Base-by-base conservation (phyloP, 106 monocot species). In the Apostasia shenzhenica region DNA sequence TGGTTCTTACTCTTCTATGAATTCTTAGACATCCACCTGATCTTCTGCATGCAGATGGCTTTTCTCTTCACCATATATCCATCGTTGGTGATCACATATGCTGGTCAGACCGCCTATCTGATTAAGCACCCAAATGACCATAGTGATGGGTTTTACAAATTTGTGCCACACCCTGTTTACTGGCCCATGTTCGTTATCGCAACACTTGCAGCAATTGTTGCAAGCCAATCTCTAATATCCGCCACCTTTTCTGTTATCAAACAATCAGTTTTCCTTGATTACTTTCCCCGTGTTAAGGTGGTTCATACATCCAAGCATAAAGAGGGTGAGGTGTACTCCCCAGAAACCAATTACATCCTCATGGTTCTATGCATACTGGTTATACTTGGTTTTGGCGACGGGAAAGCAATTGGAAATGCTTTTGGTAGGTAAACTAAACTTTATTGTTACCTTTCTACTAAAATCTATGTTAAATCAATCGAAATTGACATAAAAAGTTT, bases 141-240 rank as follows among this genome's bases (percentile, higher is more conserved):
- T 43, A 61, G 55, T 2, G 78, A 86, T 48, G 88, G 86, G 45
- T 93, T 89, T 54, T 93, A 88, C 67, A 93, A 84, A 47, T 93
- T 86, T 57, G 72, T 89, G 8, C 88, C 93, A 0, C 9, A 8
- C 8, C 57, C 70, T 5, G 83, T 89, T 4, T 93, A 86, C 44
- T 93, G 93, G 93, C 93, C 89, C 45, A 88, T 93, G 85, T 89
- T 93, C 55, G 41, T 84, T 9, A 56, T 93, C 52, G 85, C 93
- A 58, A 86, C 88, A 40, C 52, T 79, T 2, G 88, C 93, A 12
- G 88, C 93, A 54, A 80, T 93, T 41, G 93, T 93, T 8, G 89
- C 88, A 1, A 93, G 93, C 60, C 93, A 93, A 59, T 88, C 93
- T n/a, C 62, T 93, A 56, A 93, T 93, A 71, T 93, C 93, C 8